Evolutionary conservation across 257 asterid genomes (phyloP).

Genomic region (Solanum corneliomulleri): DNA sequence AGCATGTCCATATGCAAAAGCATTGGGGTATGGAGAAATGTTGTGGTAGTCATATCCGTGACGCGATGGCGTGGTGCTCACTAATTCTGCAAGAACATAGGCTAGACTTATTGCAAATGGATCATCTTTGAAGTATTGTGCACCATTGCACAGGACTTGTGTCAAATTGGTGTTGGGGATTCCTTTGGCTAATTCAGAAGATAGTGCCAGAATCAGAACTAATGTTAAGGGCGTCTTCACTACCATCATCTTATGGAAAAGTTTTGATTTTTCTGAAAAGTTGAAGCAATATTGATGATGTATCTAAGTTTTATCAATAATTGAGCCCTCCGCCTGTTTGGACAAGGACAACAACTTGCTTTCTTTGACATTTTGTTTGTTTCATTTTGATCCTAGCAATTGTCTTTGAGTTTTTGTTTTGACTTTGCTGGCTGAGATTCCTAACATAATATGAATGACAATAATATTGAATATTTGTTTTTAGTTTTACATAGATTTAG

Average conservation of each 20-base stretch:
- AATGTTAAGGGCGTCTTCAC: constrained; percentile 4
- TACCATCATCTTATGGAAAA: background rate
- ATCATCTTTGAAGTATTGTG: constrained; percentile 34
- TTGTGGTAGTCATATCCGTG: constrained; percentile 32
- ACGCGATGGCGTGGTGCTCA: constrained; percentile 24
- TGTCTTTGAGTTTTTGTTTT: background rate
- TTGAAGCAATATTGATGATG: background rate
- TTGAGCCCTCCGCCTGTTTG: background rate
- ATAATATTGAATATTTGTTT: too few species aligned
- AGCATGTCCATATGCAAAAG: constrained; percentile 76
- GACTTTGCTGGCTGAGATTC: background rate
- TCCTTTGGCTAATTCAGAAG: background rate
- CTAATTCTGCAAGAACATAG: constrained; percentile 39
- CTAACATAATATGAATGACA: background rate
- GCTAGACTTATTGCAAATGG: constrained; percentile 47
- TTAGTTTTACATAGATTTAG: too few species aligned
- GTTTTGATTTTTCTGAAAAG: background rate
- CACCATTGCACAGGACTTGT: constrained; percentile 30
- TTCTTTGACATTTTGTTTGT: background rate
- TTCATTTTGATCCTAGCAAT: background rate
- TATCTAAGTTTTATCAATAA: background rate
- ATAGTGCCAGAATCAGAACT: background rate
- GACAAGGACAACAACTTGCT: background rate
- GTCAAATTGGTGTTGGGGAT: constrained; percentile 33
- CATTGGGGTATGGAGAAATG: constrained; percentile 66